Evolutionary conservation across 208 protist species (phyloP), one percentile per base, ranked within the genome.

Genomic region (Blechomonas ayalai): DNA sequence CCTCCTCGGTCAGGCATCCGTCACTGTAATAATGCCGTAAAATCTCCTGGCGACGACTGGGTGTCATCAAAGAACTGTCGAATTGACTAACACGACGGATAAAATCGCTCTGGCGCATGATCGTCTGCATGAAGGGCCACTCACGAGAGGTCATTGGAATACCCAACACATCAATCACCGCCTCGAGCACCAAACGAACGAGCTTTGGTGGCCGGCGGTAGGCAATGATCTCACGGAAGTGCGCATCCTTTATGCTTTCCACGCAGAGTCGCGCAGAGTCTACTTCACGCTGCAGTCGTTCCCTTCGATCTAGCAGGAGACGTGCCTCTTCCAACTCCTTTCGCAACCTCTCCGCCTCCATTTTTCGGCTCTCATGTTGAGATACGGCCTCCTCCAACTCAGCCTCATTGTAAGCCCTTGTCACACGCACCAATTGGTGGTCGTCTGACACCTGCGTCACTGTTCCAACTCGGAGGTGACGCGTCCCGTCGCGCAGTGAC

Each of bases 161-260:
- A 20, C 69, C 54, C 25, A 78, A 25, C 28, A 78, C 51, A 31
- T 61, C 59, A 2, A 78, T 36, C 6, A 78, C 59, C 47, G 59
- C 44, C 43, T 65, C 34, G 7, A 78, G 19, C 40, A 78, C 53
- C 16, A 48, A 16, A 25, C 40, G 37, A 5, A 70, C 51, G 26
- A 58, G 16, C 7, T 45, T 41, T 6, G 58, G 64, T 1, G 69
- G 58, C 23, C 24, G 61, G 15, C 24, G 39, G 28, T 78, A 66
- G 1, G 42, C 36, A 36, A 45, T 41, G 40, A 78, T 36, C 36
- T 78, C 69, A 15, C 27, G 23, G 42, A 78, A 49, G 28, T 60
- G 59, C 15, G 50, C 25, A 6, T 51, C 54, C 19, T 73, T 55
- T 43, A 78, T 71, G 34, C 47, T 58, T 27, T 42, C 52, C 28